Evolutionary conservation across 2,329 filamentous ascomycete genomes (phyloP), one percentile per base, ranked within the genome.

Genomic region (Penicillium sp.): DNA sequence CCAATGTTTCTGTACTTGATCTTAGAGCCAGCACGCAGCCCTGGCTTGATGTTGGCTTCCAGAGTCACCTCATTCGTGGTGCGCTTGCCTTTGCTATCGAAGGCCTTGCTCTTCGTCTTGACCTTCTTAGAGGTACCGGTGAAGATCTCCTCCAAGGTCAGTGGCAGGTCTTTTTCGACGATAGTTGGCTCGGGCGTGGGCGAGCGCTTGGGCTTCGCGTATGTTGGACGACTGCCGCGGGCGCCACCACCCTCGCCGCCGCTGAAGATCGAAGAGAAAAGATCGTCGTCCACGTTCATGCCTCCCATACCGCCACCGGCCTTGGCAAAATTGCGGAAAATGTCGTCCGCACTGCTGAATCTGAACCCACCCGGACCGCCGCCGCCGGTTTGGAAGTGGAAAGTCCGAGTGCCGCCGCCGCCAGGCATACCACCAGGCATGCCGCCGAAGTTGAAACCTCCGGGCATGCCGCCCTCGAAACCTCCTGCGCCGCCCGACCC

Each of bases 1-100:
- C 93, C 93, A n/a, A 99, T 91, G 35, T 92, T 90, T 65, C 88
- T 88, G 68, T 95, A 99, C 74, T 96, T 96, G 72, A 99, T 95
- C 79, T 97, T 99, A 65, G 89, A 95, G 27, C 93, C 93, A 62
- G 95, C 91, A 75, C 97, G 96, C 72, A 97, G 75, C 51, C 93
- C 93, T 5, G 89, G 85, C 75, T 96, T 97, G 74, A 99, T 95
- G 39, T 90, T 89, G 44, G 97, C 92, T 66, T 95, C 90, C 27
- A 99, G 76, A 14, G 96, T 89, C 64, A 91, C 88, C 62, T 99
- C 93, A 53, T 91, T 88, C 3, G 86, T 87, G 36, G 82, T 88
- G 61, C 90, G 84, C 76, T 95, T 95, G 50, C 89, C 89, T 16
- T 84, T 74, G 33, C 76, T 78, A 69, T 99, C 93, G 68, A 89